Evolutionary conservation across 2,329 filamentous ascomycete species (phyloP), one percentile per base, ranked within the genome.

Genomic region (Clarireedia sp.): DNA sequence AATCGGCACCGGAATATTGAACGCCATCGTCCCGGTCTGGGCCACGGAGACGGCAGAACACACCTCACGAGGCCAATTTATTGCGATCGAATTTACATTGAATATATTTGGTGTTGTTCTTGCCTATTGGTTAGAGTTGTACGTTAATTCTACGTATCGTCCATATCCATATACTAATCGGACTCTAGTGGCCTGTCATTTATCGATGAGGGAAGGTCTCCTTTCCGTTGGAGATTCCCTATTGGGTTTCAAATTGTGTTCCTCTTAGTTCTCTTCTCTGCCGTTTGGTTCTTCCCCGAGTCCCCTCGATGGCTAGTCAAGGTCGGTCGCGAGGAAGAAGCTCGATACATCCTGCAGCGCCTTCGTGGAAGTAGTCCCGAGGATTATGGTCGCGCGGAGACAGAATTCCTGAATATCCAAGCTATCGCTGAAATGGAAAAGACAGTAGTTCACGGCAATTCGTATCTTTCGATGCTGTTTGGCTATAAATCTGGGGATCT

Each of bases 21-120:
- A 41, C 19, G 16, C 38, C 19, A 41, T 41, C 19, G 38, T 41
- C 19, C 38, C 38, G 3, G 38, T 41, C 9, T 41, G 38, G 38
- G 38, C 38, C 19, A 41, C 38, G 16, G 38, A 41, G 38, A 41
- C 38, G 19, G 38, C 38, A 8, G 38, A 41, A 19, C 38, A 41
- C 19, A 41, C 38, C 16, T 19, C n/a, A 9, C 78, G 86, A 41
- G 86, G 86, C 5, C 77, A 82, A 48, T 86, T 87, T 59, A 81
- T 89, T 55, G 82, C 83, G 9, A 82, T 87, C 53, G 85, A 89
- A 63, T 89, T 89, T 59, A 88, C 84, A 0, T 69, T 88, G 8
- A 89, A 89, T 64, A 87, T 88, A 58, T 82, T 87, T 48, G 85
- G 85, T 57, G 82, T 87, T 0, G 79, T 83, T 19, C 73, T 83